Base-by-base conservation (phyloP, 257 asterid genomes). In the Nicotiana obtusifolia region DNA sequence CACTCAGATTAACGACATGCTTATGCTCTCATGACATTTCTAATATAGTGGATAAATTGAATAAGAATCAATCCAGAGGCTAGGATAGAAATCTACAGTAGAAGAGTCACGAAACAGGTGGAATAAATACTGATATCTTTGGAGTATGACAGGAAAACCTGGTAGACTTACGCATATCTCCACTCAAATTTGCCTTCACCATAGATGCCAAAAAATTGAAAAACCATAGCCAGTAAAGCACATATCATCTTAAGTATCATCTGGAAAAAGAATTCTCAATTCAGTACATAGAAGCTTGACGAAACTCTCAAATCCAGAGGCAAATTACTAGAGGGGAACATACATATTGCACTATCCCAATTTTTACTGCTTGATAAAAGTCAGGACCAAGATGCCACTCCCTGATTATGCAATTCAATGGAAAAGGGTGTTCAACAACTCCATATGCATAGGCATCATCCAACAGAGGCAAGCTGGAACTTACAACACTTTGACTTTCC, bases 311-410 rank as follows among this genome's bases (percentile, higher is more conserved):
- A 47, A 35, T 53, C 54, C 64, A n/a, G 14, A 75, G 71, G 81
- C 83, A 87, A 82, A 75, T 49, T 75, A 75, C 80, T 7, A 75
- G 26, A 75, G 79, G 77, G 61, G 81, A 10, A 78, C 95, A 62
- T 89, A 94, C 99, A 91, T 96, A 96, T 89, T 96, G 99, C 80
- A 93, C 99, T 64, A 94, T 91, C 90, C 99, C 99, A 82, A 96
- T 89, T 89, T 93, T 96, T 57, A 94, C 99, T 11, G 97, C 95
- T 82, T 96, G 97, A 86, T 94, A 96, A 89, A 96, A 96, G 79
- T 93, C 93, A 62, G 98, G 86, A 76, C 99, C 98, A 11, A 94
- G 98, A 78, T 81, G 86, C 99, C 99, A 94, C 62, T 86, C 88
- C 85, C 89, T 84, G 66, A 94, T 82, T 82, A 89, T 93, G 85